phyloP scores from a whole-genome alignment of 2,329 filamentous ascomycete genomes.

The Parafenestella ontariensis region DNA sequence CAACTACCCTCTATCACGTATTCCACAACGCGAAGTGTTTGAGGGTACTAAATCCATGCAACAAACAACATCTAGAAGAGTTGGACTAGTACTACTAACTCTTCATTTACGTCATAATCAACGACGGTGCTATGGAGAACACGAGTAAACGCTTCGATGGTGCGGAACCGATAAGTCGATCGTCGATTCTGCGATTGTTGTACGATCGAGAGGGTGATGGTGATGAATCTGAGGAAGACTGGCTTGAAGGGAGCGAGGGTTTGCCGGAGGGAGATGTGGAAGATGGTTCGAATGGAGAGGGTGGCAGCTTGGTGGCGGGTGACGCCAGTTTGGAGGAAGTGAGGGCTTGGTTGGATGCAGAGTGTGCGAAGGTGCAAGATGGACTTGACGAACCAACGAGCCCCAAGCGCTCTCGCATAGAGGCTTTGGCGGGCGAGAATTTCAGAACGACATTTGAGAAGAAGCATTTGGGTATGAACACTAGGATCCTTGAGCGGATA shows the following conservation, averaged over 20 bases:
- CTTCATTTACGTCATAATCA: too few species aligned
- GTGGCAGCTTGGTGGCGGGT: background rate
- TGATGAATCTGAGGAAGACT: background rate
- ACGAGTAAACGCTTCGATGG: too few species aligned
- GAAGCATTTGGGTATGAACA: conserved; percentile 11
- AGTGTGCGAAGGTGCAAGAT: background rate
- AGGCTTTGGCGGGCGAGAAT: background rate
- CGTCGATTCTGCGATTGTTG: background rate
- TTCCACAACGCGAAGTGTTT: too few species aligned
- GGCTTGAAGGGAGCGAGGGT: background rate
- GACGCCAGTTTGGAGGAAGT: background rate
- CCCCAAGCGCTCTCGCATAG: background rate
- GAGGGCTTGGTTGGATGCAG: background rate
- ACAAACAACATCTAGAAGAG: too few species aligned
- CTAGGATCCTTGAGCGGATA: conserved; percentile 21
- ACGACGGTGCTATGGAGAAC: too few species aligned
- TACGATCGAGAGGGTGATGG: background rate
- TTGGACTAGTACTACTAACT: too few species aligned
- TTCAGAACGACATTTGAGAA: background rate
- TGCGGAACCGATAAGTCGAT: too few species aligned
- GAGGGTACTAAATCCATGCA: too few species aligned
- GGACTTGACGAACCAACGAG: too few species aligned
- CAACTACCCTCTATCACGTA: too few species aligned
- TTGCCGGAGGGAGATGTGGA: background rate
- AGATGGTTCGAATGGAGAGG: background rate